Evolutionary conservation across 2,329 filamentous ascomycete genomes (phyloP).

Genomic region (Ampelomyces quisqualis): DNA sequence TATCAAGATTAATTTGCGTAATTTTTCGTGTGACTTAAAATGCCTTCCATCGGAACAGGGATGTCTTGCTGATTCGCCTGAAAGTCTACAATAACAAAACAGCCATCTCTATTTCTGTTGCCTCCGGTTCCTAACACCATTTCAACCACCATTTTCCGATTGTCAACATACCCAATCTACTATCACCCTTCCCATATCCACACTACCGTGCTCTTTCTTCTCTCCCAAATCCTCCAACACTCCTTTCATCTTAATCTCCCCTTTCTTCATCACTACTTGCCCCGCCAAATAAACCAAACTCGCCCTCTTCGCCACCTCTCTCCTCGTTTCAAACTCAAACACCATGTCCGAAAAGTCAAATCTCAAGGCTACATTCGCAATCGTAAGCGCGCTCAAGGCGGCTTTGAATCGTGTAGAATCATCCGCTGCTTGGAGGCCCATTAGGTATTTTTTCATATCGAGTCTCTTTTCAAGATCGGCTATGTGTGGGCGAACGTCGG

Average conservation of each 20-base stretch:
- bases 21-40: too few relatives aligned
- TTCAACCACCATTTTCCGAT: too few relatives aligned
- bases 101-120: too few relatives aligned
- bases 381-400: slow-evolving; percentile 15
- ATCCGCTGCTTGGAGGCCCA: slow-evolving; percentile 28
- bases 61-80: too few relatives aligned
- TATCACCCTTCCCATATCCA: too few relatives aligned
- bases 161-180: too few relatives aligned
- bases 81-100: too few relatives aligned
- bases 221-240: slow-evolving; percentile 23
- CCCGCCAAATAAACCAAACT: slow-evolving; percentile 30
- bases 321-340: slow-evolving; percentile 19
- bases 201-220: slow-evolving; percentile 1
- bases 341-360: slow-evolving; percentile 36
- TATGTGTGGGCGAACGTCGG: slow-evolving; percentile 17
- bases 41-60: too few relatives aligned
- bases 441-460: slow-evolving; percentile 22
- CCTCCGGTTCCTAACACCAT: too few relatives aligned
- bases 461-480: slow-evolving; percentile 4
- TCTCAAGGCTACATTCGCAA: slow-evolving; percentile 15
- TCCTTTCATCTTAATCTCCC: slow-evolving; percentile 26
- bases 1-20: too few relatives aligned
- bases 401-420: slow-evolving; percentile 17
- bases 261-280: slow-evolving; percentile 33
- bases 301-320: slow-evolving; percentile 14